Evolutionary conservation across 371 early-diverging fungal species (phyloP).

Genomic region (Mortierella sp.): DNA sequence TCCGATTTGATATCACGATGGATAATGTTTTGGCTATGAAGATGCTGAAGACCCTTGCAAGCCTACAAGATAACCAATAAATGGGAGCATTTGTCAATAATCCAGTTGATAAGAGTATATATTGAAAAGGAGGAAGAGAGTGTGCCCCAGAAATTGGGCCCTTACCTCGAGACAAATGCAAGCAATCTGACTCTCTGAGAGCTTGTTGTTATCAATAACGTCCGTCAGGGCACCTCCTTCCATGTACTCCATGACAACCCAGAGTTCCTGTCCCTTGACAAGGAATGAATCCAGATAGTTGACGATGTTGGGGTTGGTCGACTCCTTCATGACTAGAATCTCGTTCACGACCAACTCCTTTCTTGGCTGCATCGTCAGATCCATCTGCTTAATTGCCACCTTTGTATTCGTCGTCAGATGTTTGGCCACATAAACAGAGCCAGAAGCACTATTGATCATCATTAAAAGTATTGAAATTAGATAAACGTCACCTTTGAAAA

Average conservation of each 20-base stretch:
- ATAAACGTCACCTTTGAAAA: background rate
- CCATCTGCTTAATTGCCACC: slow-evolving; percentile 99
- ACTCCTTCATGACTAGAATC: slow-evolving; percentile 95
- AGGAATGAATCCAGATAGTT: slow-evolving; percentile 93
- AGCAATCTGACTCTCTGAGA: slow-evolving; percentile 93
- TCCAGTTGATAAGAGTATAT: slow-evolving; percentile 29
- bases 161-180: slow-evolving; percentile 87
- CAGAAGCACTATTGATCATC: slow-evolving; percentile 85
- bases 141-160: background rate
- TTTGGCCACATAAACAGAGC: slow-evolving; percentile 92
- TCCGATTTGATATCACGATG: slow-evolving; percentile 98
- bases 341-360: slow-evolving; percentile 97
- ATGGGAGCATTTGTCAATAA: slow-evolving; percentile 23
- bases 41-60: slow-evolving; percentile 88
- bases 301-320: slow-evolving; percentile 94
- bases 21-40: slow-evolving; percentile 93
- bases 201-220: slow-evolving; percentile 92
- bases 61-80: slow-evolving; percentile 55
- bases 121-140: background rate
- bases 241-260: slow-evolving; percentile 99
- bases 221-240: slow-evolving; percentile 98
- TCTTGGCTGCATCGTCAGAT: slow-evolving; percentile 89
- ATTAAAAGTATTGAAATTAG: background rate
- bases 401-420: slow-evolving; percentile 70
- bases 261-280: slow-evolving; percentile 83